Base-by-base conservation (phyloP, 2,329 filamentous ascomycete genomes). In the Fusarium kyushuense region DNA sequence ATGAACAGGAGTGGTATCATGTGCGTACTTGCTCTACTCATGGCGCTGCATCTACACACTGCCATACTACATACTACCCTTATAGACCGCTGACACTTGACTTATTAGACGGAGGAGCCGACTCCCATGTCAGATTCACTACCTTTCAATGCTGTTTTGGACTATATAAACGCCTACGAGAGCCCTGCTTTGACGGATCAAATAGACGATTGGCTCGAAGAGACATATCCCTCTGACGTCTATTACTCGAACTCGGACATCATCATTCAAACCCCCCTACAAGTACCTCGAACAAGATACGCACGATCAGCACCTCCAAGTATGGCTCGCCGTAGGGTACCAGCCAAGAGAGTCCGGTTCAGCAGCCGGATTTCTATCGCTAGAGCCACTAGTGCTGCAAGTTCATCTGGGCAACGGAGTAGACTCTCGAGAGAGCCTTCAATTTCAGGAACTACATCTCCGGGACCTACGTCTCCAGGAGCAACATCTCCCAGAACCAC, bases 151-250 rank as follows among this genome's bases (percentile, higher is more conserved):
- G 43, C 55, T 8, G 23, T 35, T 16, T 7, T 55, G 5, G 41
- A 29, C 2, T 41, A 63, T 53, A 48, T 66, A 46, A 60, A 66
- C 12, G 30, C 38, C 21, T 56, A 12, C 4, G 30, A n/a, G 4
- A 27, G 5, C 25, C 29, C 29, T 55, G 32, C 36, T 29, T 27
- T 25, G 14, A 14, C 61, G 14, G 36, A 58, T 23, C 36, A 33
- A 2, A 32, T 63, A 11, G 38, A 51, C 19, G 40, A 21, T 41
- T 66, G 63, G 63, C 63, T 66, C 6, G 35, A 66, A 36, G 41
- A 42, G 2, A 42, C n/a, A 27, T 63, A 67, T 23, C 63, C 36
- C 29, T 29, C 14, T 41, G 49, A 52, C 2, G 14, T 40, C 12
- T 6, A 30, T 10, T 29, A 49, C 17, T 27, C 38, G 3, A 42